Base-by-base conservation (phyloP, 176 grass and related monocot species). In the Elaeis guineensis region DNA sequence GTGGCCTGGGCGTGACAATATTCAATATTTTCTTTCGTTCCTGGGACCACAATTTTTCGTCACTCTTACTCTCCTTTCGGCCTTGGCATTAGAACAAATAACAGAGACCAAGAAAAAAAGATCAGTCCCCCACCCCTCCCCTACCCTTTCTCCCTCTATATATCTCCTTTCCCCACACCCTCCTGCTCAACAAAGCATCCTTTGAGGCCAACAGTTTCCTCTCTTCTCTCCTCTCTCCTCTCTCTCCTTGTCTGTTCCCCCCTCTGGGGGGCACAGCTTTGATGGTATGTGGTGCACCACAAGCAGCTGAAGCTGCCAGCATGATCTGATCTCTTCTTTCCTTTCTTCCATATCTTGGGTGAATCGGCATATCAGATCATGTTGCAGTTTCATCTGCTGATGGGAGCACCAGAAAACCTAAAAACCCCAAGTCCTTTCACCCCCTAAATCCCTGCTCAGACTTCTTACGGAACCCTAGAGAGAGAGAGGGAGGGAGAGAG, bases 251-350 rank as follows among this genome's bases (percentile, higher is more conserved):
- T 18, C 58, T 60, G 2, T 32, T 60, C 58, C 17, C 58, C 15
- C 12, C 19, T 21, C 21, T 6, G 19, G 7, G 3, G n/a, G 9
- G 11, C 5, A 14, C 21, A 21, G 4, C 17, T 9, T 21, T 55
- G 54, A 19, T 6, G 19, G n/a, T 17, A 4, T 19, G 5, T 16
- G 52, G 77, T 85, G 77, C 77, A 70, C 70, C 81, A 78, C 65
- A 65, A 89, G 86, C 69, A 69, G 86, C 3, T 89, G 77, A 89
- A 89, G 82, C 81, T 75, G 86, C 86, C 75, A 89, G 86, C 81
- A 89, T 66, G 86, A 89, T 89, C 86, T 89, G 78, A 74, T 81
- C 19, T 18, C 25, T 25, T 9, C 3, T 17, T 54, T 25, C 4
- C 50, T 21, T 11, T 54, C 7, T 54, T 53, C 65, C 19, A 29